Evolutionary conservation across 2,329 filamentous ascomycete genomes (phyloP).

Genomic region (Thielaviopsis euricoi): DNA sequence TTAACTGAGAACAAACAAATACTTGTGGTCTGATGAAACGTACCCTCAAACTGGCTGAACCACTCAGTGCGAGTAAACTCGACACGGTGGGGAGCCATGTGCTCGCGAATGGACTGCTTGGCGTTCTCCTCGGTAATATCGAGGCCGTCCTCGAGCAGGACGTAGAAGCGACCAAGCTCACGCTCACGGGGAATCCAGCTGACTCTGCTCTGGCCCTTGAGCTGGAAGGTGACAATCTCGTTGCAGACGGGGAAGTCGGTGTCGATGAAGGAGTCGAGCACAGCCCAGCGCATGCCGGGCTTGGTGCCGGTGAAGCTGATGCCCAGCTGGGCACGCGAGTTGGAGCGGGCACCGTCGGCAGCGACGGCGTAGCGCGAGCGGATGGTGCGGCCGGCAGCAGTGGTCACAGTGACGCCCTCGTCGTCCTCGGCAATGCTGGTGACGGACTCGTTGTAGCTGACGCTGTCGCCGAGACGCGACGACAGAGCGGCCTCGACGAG

Average conservation of each 20-base stretch:
- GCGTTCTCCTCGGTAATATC: constrained; percentile 22
- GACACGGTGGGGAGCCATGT: constrained; percentile 26
- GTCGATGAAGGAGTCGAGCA: constrained; percentile 32
- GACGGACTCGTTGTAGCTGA: constrained; percentile 25
- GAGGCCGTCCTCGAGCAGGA: constrained; percentile 28
- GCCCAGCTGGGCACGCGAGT: constrained; percentile 24
- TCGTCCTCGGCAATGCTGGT: constrained; percentile 17
- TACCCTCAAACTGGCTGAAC: constrained; percentile 33
- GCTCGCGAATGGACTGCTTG: constrained; percentile 20
- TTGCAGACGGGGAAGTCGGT: constrained; percentile 29
- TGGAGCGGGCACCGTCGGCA: constrained; percentile 35
- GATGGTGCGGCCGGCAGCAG: constrained; percentile 19
- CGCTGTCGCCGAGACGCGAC: constrained; percentile 18
- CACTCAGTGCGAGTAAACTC: constrained; percentile 29
- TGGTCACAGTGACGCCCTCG: constrained; percentile 15
- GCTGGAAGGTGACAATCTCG: constrained; percentile 31
- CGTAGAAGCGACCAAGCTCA: constrained; percentile 23
- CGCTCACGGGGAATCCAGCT: constrained; percentile 32
- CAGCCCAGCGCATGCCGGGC: constrained; percentile 33
- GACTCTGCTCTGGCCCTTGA: constrained; percentile 27
- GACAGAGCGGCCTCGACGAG: constrained; percentile 26
- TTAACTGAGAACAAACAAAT: neutral
- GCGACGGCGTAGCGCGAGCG: constrained; percentile 29
- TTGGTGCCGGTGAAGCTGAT: constrained; percentile 29
- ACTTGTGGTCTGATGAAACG: constrained; percentile 9